Evolutionary conservation across 2,329 filamentous ascomycete species (phyloP), one percentile per base, ranked within the genome.

Genomic region (Trichoderma brevicompactum): DNA sequence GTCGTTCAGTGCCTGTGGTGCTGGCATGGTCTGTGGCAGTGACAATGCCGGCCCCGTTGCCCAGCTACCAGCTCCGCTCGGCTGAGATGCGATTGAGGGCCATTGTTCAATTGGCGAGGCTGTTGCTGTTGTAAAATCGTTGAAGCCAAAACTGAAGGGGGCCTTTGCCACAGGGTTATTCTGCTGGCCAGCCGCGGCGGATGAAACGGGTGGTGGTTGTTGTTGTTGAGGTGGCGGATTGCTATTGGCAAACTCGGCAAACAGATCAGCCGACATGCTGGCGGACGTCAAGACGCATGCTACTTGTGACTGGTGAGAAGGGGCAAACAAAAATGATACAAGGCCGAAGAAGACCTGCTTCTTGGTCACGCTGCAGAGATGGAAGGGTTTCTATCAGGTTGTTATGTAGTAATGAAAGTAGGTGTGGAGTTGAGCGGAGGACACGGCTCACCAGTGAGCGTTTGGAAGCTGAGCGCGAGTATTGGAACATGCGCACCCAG

Each of bases 231-330:
- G 69, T 54, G 72, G 70, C 36, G 78, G 72, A 65, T 75, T 68
- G 67, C 72, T 74, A 64, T 73, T 76, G 60, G 83, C 80, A 69
- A 81, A 88, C 69, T 87, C 85, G 64, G 86, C 87, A 72, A 89
- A 87, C 65, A 89, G 82, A 75, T 89, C 86, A 68, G 86, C 85
- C 70, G 87, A 89, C 87, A 89, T 89, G 67, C 41, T 73, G 66
- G 9, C 38, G 23, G 7, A 40, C 40, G 15, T 32, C 32, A 36
- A 61, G 28, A 64, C 19, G 44, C 55, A 63, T 64, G 32, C 55
- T 56, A 34, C 40, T 43, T 46, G 28, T 13, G n/a, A 54, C 40
- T 28, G 17, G 13, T 1, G 40, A 46, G 32, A 28, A n/a, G 40
- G 23, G 40, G 38, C 12, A 41, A 23, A 34, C 8, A 53, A 36